Percentiles rank a stretch among this genome's conserved stretches.
Evolutionary conservation across 805 yeast species (phyloP).

Genomic region (Candida xiaguanensis): DNA sequence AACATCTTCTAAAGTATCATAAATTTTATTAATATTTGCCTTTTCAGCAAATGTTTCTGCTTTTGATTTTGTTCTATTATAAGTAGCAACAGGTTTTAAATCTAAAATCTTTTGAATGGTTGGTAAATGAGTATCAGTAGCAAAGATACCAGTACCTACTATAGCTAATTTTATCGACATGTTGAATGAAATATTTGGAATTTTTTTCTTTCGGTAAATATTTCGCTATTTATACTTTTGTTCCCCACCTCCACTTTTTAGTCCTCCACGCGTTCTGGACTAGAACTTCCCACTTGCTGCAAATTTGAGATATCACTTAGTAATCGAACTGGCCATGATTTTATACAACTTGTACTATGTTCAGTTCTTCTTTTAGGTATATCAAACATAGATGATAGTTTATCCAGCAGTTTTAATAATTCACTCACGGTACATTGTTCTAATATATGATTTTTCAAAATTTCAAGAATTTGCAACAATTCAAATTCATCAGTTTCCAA

Average conservation of each 20-base stretch:
- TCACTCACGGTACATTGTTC: constrained; percentile 3
- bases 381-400: constrained; percentile 1
- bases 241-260: constrained; percentile 4
- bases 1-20: constrained; percentile 59
- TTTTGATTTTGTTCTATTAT: constrained; percentile 79
- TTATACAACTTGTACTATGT: neutral
- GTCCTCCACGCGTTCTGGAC: neutral
- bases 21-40: constrained; percentile 58
- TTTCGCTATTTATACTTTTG: neutral
- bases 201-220: neutral
- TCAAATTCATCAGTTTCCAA: constrained; percentile 3
- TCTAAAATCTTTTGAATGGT: constrained; percentile 50
- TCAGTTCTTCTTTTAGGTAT: neutral
- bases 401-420: neutral
- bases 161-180: constrained; percentile 53
- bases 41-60: constrained; percentile 73
- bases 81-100: constrained; percentile 64
- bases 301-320: neutral
- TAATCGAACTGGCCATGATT: constrained; percentile 5
- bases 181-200: constrained; percentile 8
- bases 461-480: constrained; percentile 2
- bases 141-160: constrained; percentile 86
- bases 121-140: constrained; percentile 80
- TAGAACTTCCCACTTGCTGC: neutral
- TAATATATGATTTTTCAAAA: constrained; percentile 2